phyloP scores from a whole-genome alignment of 495 filamentous ascomycete species.

The Echria macrotheca region DNA sequence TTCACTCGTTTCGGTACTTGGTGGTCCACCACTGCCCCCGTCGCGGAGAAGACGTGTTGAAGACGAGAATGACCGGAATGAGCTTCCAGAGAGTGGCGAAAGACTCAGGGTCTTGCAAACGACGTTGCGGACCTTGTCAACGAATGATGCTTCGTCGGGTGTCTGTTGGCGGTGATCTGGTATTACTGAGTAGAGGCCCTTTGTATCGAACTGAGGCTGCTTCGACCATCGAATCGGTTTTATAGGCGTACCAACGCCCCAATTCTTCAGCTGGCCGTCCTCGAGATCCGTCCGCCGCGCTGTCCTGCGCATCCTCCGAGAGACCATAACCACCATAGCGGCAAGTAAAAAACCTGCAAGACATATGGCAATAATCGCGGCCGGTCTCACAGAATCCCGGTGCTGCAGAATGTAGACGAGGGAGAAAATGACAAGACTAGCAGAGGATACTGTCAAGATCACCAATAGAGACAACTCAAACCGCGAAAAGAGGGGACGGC shows the following conservation, averaged over 20 bases:
- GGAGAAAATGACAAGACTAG: background rate
- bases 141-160: background rate
- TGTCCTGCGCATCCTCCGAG: background rate
- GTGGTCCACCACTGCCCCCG: background rate
- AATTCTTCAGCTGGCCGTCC: background rate
- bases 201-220: slow-evolving; percentile 1
- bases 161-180: background rate
- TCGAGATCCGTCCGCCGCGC: slow-evolving; percentile 1
- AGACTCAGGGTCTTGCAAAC: background rate
- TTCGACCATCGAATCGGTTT: background rate
- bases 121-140: background rate
- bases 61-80: background rate
- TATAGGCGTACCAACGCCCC: slow-evolving; percentile 1
- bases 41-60: background rate
- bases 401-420: slow-evolving; percentile 11
- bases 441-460: background rate
- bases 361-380: slow-evolving; percentile 2
- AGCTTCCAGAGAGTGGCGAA: background rate
- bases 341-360: background rate
- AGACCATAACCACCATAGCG: background rate
- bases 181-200: slow-evolving; percentile 1
- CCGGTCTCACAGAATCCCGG: background rate
- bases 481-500: background rate
- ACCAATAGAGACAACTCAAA: slow-evolving; percentile 8
- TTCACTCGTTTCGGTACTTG: background rate